Evolutionary conservation across 345 rosid species (phyloP).

Genomic region (Pelargonium nanum): DNA sequence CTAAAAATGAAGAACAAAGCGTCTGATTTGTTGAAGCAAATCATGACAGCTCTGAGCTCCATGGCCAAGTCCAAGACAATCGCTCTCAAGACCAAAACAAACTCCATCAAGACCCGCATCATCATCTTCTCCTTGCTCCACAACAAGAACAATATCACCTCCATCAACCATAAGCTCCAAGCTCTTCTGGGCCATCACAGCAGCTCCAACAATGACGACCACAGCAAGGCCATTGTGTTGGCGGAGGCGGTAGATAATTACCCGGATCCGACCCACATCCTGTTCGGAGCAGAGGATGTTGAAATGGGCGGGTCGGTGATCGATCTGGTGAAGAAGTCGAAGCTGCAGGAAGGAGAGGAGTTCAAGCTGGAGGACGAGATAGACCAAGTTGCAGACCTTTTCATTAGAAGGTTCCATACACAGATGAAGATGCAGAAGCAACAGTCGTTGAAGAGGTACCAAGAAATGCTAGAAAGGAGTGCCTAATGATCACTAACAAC

Average conservation of each 20-base stretch:
- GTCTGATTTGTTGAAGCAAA: no score
- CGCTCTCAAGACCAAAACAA: slow-evolving; percentile 34
- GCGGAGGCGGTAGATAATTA: slow-evolving; percentile 24
- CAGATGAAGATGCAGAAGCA: slow-evolving; percentile 80
- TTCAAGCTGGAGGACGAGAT: slow-evolving; percentile 80
- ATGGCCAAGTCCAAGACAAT: no score
- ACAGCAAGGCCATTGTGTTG: slow-evolving; percentile 15
- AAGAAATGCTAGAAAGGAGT: slow-evolving; percentile 16
- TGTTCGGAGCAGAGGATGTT: slow-evolving; percentile 20
- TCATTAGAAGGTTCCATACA: slow-evolving; percentile 51
- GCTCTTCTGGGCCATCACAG: slow-evolving; percentile 15
- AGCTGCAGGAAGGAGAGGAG: slow-evolving; percentile 57
- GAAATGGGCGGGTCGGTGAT: slow-evolving; percentile 61
- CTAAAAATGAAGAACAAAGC: no score
- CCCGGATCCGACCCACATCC: slow-evolving; percentile 47
- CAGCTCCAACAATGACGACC: slow-evolving; percentile 4
- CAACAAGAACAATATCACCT: slow-evolving; percentile 35
- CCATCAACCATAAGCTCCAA: slow-evolving; percentile 47
- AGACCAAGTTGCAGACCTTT: slow-evolving; percentile 67
- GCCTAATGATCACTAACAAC: neutral
- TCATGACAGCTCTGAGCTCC: no score
- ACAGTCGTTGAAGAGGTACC: slow-evolving; percentile 30
- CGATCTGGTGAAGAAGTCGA: slow-evolving; percentile 58
- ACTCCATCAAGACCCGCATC: slow-evolving; percentile 46
- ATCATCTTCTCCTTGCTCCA: slow-evolving; percentile 52